Evolutionary conservation across 306 rosid genomes (phyloP).

Genomic region (Rosa chinensis): DNA sequence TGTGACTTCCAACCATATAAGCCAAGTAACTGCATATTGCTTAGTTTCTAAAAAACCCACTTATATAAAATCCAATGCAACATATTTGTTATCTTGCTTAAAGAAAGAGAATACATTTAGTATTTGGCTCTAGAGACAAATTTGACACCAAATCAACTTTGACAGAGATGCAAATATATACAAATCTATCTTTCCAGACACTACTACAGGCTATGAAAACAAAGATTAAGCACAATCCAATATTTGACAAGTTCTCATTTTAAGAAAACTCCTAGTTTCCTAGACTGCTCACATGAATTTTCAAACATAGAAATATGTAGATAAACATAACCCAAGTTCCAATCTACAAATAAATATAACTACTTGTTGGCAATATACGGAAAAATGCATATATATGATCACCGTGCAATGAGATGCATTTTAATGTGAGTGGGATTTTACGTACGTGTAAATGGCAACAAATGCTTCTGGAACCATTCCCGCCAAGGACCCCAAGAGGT

Average conservation of each 20-base stretch:
- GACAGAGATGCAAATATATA: not conserved
- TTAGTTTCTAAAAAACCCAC: not conserved
- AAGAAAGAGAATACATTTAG: no score
- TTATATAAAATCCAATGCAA: not conserved
- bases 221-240: not conserved
- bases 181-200: not conserved
- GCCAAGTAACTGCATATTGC: not conserved
- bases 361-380: not conserved
- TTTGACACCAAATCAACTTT: not conserved
- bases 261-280: not conserved
- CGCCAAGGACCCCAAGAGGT: slow-evolving; percentile 76
- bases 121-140: not conserved
- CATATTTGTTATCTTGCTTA: not conserved
- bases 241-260: not conserved
- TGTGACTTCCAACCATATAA: not conserved
- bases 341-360: not conserved
- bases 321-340: not conserved
- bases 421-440: slow-evolving; percentile 19
- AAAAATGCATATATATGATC: not conserved
- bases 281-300: not conserved
- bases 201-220: not conserved
- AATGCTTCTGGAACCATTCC: slow-evolving; percentile 84
- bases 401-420: not conserved
- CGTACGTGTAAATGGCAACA: slow-evolving; percentile 84
- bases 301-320: not conserved